Evolutionary conservation across 2,329 filamentous ascomycete genomes (phyloP).

Genomic region (Fusarium sp.): DNA sequence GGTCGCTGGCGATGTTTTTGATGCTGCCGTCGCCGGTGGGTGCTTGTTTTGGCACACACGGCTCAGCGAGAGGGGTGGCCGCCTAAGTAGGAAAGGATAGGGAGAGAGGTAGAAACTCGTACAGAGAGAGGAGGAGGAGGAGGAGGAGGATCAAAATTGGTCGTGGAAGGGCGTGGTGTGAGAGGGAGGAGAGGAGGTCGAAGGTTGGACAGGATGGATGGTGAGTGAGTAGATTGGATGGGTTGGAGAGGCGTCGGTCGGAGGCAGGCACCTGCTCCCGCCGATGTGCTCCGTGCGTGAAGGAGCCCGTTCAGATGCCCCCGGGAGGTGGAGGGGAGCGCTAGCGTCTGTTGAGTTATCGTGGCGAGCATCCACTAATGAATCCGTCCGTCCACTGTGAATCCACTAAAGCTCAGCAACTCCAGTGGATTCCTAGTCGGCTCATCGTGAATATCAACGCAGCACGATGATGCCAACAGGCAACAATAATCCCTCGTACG

Average conservation of each 20-base stretch:
- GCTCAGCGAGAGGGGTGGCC: slow-evolving; percentile 19
- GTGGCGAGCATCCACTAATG: neutral
- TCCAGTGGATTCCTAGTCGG: neutral
- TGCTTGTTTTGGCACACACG: slow-evolving; percentile 27
- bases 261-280: slow-evolving; percentile 23
- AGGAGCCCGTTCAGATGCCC: neutral
- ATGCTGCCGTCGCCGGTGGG: slow-evolving; percentile 26
- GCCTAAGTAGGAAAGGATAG: neutral
- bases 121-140: neutral
- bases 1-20: slow-evolving; percentile 16
- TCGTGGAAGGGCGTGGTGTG: slow-evolving; percentile 1
- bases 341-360: slow-evolving; percentile 4
- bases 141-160: neutral
- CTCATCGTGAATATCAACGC: neutral
- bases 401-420: neutral
- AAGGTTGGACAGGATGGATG: neutral
- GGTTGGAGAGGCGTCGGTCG: slow-evolving; percentile 19
- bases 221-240: slow-evolving; percentile 7
- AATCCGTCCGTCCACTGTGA: neutral
- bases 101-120: neutral
- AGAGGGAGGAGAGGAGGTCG: neutral
- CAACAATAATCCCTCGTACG: neutral
- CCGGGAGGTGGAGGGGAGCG: slow-evolving; percentile 17
- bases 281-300: neutral
- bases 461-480: neutral